Base-by-base conservation (phyloP, 352 stramenopile genomes). In the Pythium aquatile region DNA sequence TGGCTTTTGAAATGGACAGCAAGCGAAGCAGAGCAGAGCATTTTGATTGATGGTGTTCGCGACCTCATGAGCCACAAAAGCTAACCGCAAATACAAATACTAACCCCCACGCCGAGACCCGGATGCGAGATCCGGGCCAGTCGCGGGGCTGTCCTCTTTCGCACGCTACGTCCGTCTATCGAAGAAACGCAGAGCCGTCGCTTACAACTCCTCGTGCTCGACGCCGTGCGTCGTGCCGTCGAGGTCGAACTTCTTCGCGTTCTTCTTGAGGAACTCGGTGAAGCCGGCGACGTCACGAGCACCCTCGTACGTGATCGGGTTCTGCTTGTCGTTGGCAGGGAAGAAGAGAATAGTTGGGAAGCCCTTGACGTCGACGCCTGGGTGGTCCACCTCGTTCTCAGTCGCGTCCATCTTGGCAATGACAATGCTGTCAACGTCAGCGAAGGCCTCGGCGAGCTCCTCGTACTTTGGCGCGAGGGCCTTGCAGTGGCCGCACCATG, bases 331-430 rank as follows among this genome's bases (percentile, higher is more conserved):
- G 49, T 96, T 91, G 58, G 73, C 89, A 48, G 91, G 91, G 87
- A 98, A 98, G 76, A 98, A 98, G 58, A 97, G 80, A 44, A 98
- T 78, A 52, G 96, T 98, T 39, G 96, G 96, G 91, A 98, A 98
- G 30, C 94, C 94, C 59, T 87, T 82, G 65, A 98, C 85, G 39
- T 96, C 80, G 32, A 98, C 87, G 35, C 83, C 82, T 5, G 83
- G 68, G 75, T 95, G 75, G 79, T 98, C 93, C 32, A 98, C 82
- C 75, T 98, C 96, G 79, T 98, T 98, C 56, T 91, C 91, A 3
- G 93, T 98, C 37, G 92, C 82, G 72, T 98, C 96, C 73, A 98
- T 98, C 90, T 98, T 98, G 65, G 85, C 94, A 69, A 98, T 97
- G 44, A 98, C 62, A 46, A 98, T 88, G 67, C 82, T 93, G 64